phyloP scores from a whole-genome alignment of 2,329 filamentous ascomycete genomes.

The Colletotrichum sp. region DNA sequence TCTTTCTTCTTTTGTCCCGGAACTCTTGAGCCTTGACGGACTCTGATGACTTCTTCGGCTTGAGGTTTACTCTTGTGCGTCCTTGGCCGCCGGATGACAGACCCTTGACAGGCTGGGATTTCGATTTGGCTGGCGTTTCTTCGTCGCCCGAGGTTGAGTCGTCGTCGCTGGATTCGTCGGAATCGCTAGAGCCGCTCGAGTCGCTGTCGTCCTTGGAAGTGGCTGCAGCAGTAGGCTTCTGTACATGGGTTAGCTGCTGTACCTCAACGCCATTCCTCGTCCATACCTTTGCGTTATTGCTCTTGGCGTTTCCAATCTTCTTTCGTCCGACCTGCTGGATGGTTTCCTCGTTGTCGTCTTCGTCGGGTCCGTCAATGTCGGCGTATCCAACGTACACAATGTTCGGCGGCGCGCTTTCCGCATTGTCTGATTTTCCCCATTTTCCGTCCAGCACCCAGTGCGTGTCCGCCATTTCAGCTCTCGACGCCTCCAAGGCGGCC shows the following conservation, averaged over 20 bases:
- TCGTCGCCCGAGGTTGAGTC: background rate
- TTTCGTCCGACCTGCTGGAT: constrained; percentile 37
- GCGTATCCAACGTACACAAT: constrained; percentile 66
- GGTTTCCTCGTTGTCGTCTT: constrained; percentile 38
- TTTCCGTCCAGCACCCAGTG: constrained; percentile 74
- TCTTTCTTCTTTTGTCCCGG: constrained; percentile 65
- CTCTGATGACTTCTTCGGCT: constrained; percentile 41
- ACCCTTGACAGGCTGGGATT: constrained; percentile 26
- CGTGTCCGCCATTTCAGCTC: constrained; percentile 69
- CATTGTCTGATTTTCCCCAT: constrained; percentile 21
- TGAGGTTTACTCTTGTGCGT: constrained; percentile 10
- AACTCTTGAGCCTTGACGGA: constrained; percentile 54
- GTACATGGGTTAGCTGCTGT: constrained; percentile 5
- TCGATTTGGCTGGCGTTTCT: constrained; percentile 4
- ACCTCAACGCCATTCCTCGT: background rate
- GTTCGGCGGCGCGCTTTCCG: constrained; percentile 42
- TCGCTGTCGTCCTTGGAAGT: constrained; percentile 25
- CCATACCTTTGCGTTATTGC: constrained; percentile 31
- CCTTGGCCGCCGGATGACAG: constrained; percentile 7
- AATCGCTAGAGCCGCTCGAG: constrained; percentile 28
- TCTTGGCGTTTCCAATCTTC: constrained; percentile 36
- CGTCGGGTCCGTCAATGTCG: constrained; percentile 47
- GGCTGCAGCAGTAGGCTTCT: constrained; percentile 23
- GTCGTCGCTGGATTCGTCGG: constrained; percentile 13
- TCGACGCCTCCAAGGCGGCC: constrained; percentile 65